Conservation (phyloP, 1,139 yeast species). For the Pichia sp. region DNA sequence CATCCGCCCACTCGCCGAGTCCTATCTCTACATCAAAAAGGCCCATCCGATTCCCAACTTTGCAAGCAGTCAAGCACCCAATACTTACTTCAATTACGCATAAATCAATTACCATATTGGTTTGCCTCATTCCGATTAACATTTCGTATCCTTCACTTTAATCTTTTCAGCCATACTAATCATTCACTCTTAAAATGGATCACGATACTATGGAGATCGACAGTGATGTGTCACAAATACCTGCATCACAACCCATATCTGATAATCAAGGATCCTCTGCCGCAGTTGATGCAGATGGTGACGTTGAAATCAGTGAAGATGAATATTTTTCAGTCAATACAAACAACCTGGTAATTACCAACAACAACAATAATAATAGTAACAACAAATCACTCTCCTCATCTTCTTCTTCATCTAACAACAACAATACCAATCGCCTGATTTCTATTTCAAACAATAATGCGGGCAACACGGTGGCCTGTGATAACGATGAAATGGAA, state of each 20-base stretch:
- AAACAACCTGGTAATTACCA: not conserved
- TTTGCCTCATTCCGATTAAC: too few relatives aligned
- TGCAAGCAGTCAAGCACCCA: too few relatives aligned
- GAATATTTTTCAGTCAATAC: not conserved
- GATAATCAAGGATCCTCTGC: not conserved
- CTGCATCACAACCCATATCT: not conserved
- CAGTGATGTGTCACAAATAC: not conserved
- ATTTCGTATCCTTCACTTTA: too few relatives aligned
- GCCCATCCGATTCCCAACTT: too few relatives aligned
- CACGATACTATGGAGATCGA: too few relatives aligned
- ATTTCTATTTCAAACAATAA: not conserved
- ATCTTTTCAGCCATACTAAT: too few relatives aligned
- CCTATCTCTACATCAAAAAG: too few relatives aligned
- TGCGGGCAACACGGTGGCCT: conserved; percentile 2
- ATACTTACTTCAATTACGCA: too few relatives aligned
- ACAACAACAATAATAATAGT: too few relatives aligned
- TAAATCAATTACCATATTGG: too few relatives aligned
- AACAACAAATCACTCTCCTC: conserved; percentile 2
- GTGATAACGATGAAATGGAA: conserved; percentile 23
- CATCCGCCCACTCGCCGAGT: too few relatives aligned
- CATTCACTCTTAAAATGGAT: too few relatives aligned
- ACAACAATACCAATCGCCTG: not conserved
- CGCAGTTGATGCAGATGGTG: not conserved
- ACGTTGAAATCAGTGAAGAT: not conserved
- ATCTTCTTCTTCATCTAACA: conserved; percentile 1